Conservation (phyloP, 2,329 filamentous ascomycete species). For the Cladophialophora exuberans region DNA sequence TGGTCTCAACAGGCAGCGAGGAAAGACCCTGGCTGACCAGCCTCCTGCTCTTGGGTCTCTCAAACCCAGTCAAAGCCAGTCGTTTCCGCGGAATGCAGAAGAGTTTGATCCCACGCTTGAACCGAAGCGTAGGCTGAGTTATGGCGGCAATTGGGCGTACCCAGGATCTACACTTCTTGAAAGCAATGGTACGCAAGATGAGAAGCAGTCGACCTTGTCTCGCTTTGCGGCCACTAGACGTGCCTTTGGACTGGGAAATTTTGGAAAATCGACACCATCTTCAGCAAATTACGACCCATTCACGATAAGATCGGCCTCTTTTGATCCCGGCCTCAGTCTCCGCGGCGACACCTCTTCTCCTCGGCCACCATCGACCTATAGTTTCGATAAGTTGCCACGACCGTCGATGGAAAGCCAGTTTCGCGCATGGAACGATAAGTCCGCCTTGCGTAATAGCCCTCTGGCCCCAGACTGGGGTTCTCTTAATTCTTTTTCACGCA, state of each 20-base stretch:
- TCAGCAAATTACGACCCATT: conserved; percentile 51
- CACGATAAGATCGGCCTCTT: conserved; percentile 50
- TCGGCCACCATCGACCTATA: conserved; percentile 57
- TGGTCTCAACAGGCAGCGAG: conserved; percentile 61
- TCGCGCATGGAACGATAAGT: conserved; percentile 68
- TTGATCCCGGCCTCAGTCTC: conserved; percentile 50
- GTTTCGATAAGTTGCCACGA: conserved; percentile 66
- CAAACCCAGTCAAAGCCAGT: conserved; percentile 64
- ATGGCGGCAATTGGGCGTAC: conserved; percentile 60
- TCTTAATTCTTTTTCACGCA: conserved; percentile 69
- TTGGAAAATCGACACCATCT: conserved; percentile 40
- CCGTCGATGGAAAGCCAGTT: conserved; percentile 79
- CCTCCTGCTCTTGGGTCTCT: conserved; percentile 61
- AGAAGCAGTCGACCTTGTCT: conserved; percentile 41
- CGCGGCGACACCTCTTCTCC: conserved; percentile 48
- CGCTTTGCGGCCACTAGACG: conserved; percentile 39
- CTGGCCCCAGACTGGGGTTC: conserved; percentile 58
- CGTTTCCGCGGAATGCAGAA: conserved; percentile 61
- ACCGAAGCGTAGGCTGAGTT: conserved; percentile 57
- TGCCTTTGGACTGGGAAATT: conserved; percentile 41
- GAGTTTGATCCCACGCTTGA: conserved; percentile 55
- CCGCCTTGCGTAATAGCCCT: conserved; percentile 56
- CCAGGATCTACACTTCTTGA: conserved; percentile 48
- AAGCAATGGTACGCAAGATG: conserved; percentile 37
- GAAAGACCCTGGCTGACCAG: conserved; percentile 63